Evolutionary conservation across 768 basidiomycete genomes (phyloP).

Genomic region (Calocera viscosa): DNA sequence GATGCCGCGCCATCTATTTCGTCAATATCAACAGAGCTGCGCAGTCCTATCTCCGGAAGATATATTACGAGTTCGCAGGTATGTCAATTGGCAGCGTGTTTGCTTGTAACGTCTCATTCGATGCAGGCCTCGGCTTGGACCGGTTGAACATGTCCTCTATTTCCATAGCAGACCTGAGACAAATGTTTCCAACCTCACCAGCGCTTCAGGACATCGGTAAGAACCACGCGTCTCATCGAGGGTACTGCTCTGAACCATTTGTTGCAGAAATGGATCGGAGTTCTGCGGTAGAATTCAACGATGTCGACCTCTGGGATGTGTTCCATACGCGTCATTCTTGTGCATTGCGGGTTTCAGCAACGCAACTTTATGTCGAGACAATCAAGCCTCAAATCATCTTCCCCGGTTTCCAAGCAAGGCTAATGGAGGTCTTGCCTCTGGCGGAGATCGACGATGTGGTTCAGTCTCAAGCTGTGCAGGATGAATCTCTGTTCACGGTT

Average conservation of each 20-base stretch:
- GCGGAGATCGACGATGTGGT: conserved; percentile 78
- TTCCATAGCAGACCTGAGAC: background rate
- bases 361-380: conserved; percentile 35
- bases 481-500: conserved; percentile 64
- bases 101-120: background rate
- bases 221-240: background rate
- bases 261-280: background rate
- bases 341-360: background rate
- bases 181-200: background rate
- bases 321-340: conserved; percentile 5
- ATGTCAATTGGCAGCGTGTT: conserved; percentile 11
- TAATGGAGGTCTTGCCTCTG: conserved; percentile 69
- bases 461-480: conserved; percentile 63
- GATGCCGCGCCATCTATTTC: conserved; percentile 51
- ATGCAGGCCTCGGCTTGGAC: conserved; percentile 18
- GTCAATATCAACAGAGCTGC: conserved; percentile 61
- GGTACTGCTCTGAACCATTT: background rate
- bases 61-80: conserved; percentile 59
- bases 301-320: background rate
- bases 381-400: conserved; percentile 53
- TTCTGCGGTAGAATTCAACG: background rate
- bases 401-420: conserved; percentile 53
- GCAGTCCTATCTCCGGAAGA: conserved; percentile 58
- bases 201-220: background rate
- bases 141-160: conserved; percentile 24